These are phyloP conservation scores for Carallia brachiata DNA, from an alignment of 345 rosid genomes.

Conservation along the genomic window DNA sequence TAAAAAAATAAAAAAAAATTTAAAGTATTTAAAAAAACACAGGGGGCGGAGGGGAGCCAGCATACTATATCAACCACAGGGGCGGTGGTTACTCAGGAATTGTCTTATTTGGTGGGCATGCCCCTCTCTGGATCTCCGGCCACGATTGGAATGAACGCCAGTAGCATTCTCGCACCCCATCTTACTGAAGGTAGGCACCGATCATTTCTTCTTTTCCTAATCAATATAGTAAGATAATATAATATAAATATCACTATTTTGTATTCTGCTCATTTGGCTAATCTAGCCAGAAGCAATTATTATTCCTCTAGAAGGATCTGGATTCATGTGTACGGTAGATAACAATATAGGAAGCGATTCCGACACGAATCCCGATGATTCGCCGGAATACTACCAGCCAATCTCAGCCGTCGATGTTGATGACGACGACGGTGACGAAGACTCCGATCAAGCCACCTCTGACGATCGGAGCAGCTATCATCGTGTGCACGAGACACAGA, in stretches of 20 bases:
- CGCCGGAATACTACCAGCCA: slow-evolving; percentile 73
- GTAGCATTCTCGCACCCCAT: not conserved
- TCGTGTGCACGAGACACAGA: slow-evolving; percentile 23
- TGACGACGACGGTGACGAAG: slow-evolving; percentile 26
- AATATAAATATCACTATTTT: not conserved
- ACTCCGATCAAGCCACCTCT: slow-evolving; percentile 19
- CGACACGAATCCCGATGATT: slow-evolving; percentile 50
- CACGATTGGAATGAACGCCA: too few relatives aligned
- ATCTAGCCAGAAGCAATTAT: not conserved
- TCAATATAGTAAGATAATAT: too few relatives aligned
- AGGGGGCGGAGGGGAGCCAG: too few relatives aligned
- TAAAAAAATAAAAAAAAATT: too few relatives aligned
- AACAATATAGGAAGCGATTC: slow-evolving; percentile 60
- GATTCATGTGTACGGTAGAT: slow-evolving; percentile 31
- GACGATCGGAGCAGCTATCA: slow-evolving; percentile 21
- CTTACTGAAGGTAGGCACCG: not conserved
- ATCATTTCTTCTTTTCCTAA: not conserved
- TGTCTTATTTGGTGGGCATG: too few relatives aligned
- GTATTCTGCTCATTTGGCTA: not conserved
- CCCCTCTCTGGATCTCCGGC: too few relatives aligned
- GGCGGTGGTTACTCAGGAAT: too few relatives aligned
- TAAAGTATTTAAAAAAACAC: too few relatives aligned
- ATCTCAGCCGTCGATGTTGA: slow-evolving; percentile 47
- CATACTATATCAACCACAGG: too few relatives aligned
- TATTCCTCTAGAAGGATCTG: too few relatives aligned